Conservation (phyloP, 202 grass and related monocot species). For the Musa balbisiana region DNA sequence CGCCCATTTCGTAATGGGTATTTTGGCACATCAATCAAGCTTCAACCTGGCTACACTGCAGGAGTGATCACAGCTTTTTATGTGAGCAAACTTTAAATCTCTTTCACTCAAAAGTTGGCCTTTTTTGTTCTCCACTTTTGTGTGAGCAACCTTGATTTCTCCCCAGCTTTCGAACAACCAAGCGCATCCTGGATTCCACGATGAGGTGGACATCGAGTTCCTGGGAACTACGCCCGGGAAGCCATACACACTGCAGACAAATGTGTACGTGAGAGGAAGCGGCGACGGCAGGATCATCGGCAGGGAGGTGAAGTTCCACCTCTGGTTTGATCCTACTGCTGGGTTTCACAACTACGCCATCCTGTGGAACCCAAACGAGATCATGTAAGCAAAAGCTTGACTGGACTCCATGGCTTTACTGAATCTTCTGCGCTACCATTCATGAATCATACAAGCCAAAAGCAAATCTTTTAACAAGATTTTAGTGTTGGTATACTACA, state of each 20-base stretch:
- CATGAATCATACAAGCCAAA: too few species aligned
- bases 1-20: conserved; percentile 8
- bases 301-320: conserved; percentile 19
- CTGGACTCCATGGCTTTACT: too few species aligned
- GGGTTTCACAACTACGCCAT: conserved; percentile 18
- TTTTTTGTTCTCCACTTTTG: conserved; percentile 1
- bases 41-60: conserved; percentile 14
- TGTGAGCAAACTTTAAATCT: background rate
- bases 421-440: too few species aligned
- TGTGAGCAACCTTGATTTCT: conserved; percentile 2
- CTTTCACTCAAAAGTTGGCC: background rate
- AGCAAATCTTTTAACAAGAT: too few species aligned
- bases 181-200: conserved; percentile 8
- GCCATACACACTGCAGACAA: conserved; percentile 14
- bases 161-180: conserved; percentile 15
- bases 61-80: conserved; percentile 17
- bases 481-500: too few species aligned
- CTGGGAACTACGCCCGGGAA: conserved; percentile 16
- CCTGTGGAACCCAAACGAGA: conserved; percentile 10
- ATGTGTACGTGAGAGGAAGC: conserved; percentile 21
- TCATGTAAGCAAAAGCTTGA: conserved; percentile 1
- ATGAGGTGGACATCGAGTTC: conserved; percentile 19
- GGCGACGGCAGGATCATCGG: conserved; percentile 11
- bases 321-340: conserved; percentile 15
- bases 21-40: conserved; percentile 8